These are phyloP conservation scores for Coemansia sp. DNA, from an alignment of 192 early-diverging fungal genomes.

Conservation along the genomic window DNA sequence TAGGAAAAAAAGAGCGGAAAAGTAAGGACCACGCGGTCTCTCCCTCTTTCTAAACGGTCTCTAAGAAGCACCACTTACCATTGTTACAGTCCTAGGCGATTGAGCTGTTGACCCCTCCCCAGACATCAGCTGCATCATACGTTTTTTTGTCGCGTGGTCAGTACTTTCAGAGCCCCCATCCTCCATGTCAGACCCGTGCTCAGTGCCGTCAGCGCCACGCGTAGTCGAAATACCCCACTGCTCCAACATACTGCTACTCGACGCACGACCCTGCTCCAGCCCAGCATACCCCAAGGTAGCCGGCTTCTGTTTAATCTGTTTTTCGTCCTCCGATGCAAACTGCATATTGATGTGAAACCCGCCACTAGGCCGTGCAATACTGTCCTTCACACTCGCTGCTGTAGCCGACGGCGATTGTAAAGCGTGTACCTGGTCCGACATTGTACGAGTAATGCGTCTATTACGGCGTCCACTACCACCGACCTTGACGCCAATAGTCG, in stretches of 20 bases:
- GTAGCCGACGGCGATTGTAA: neutral
- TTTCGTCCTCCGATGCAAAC: conserved; percentile 15
- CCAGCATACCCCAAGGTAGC: conserved; percentile 1
- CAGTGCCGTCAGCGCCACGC: neutral
- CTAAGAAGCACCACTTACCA: conserved; percentile 24
- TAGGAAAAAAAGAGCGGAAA: neutral
- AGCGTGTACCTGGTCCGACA: conserved; percentile 14
- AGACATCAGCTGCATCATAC: conserved; percentile 1
- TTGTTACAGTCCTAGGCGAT: neutral
- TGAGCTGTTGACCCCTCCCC: neutral
- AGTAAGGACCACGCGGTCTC: neutral
- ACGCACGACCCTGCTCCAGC: conserved; percentile 36
- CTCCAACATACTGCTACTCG: conserved; percentile 33
- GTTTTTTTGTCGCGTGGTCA: conserved; percentile 10
- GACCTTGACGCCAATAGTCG: conserved; percentile 4
- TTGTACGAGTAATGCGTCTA: conserved; percentile 1
- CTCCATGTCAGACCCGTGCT: neutral
- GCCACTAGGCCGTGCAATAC: neutral
- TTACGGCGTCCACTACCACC: neutral
- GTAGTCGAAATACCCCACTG: conserved; percentile 43
- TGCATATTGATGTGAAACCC: conserved; percentile 38
- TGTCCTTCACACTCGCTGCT: neutral
- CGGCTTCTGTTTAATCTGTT: neutral
- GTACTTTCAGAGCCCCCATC: neutral
- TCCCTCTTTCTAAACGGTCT: neutral